Base-by-base conservation (phyloP, 371 early-diverging fungal species). In the Syncephalastrum racemosum region DNA sequence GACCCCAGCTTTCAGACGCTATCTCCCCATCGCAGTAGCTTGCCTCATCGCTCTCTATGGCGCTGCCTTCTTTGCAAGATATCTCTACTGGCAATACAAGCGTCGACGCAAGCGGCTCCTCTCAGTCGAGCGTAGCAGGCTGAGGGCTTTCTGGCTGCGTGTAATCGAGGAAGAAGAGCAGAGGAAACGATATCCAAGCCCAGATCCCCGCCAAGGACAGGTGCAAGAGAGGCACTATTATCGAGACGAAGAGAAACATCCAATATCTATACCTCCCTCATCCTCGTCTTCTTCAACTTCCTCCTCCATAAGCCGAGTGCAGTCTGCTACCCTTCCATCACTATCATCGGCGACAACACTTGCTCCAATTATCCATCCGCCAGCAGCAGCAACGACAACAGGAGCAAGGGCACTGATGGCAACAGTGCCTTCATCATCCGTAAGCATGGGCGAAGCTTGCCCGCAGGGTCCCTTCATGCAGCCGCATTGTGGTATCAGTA, bases 71-170 rank as follows among this genome's bases (percentile, higher is more conserved):
- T 23, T 59, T 10, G 16, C 20, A 7, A 51, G 53, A 4, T 60
- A 45, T 50, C 22, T 60, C 4, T 53, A 43, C 19, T 64, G 65
- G 65, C 60, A 55, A 8, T 51, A 56, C 23, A 46, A 57, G 19
- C 55, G 51, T 15, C 56, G 58, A n/a, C 50, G 58, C n/a, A 48
- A 60, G 44, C 46, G 50, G 6, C 36, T 36, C 8, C 36, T 55
- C n/a, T 49, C 46, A 53, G 20, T 60, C n/a, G 65, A 64, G 40
- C 46, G 50, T 25, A 57, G 55, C 16, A 40, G 52, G n/a, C 49
- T 64, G 27, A 47, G 65, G 24, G 31, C 45, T 19, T 46, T 53
- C n/a, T 64, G 65, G 65, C 24, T 47, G 10, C 47, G 40, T 22
- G 36, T 39, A 19, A 18, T 45, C 24, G 22, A 54, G 20, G n/a